Evolutionary conservation across 2,329 filamentous ascomycete species (phyloP), one percentile per base, ranked within the genome.

Genomic region (Fusarium sp.): DNA sequence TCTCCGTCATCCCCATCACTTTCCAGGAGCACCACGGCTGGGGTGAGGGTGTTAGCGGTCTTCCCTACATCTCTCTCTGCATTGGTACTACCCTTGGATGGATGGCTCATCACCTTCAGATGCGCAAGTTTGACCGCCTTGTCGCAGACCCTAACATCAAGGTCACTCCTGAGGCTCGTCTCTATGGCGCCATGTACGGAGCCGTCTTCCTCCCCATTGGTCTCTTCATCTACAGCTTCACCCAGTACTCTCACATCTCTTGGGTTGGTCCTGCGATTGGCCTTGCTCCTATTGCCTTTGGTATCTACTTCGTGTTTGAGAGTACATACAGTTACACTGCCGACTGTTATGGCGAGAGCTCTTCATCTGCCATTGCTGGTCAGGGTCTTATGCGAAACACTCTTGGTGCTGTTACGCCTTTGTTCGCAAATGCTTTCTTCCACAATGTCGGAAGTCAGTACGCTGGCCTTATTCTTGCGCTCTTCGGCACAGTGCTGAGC

Each of bases 171-270:
- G 71, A 73, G 20, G 71, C 71, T 4, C 71, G 71, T 17, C 70
- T 73, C 11, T 73, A 73, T 13, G 71, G 71, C 18, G 71, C 71
- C 23, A 73, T 73, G 71, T 73, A 69, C 14, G 71, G 71, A 32
- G 71, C 71, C 9, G 42, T 73, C n/a, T 73, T 73, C 57, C 60
- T 73, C 8, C 71, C 71, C 18, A 69, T 73, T 6, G 71, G 71
- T 0, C 63, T 73, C 6, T 73, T 73, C 67, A 73, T 73, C 50
- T 73, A 73, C 48, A 73, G 71, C 38, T 73, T 73, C 46, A 73
- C 71, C 6, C 71, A 73, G 9, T 73, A 73, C 23, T 54, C 67
- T 3, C 57, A 55, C 14, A 35, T 73, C 18, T 68, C 67, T n/a
- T 73, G 71, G 71, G 67, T 73, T 5, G 71, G 71, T 0, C 71